Evolutionary conservation across 164 flowering plant species (phyloP), one percentile per base, ranked within the genome.

Genomic region (Aristolochia contorta): DNA sequence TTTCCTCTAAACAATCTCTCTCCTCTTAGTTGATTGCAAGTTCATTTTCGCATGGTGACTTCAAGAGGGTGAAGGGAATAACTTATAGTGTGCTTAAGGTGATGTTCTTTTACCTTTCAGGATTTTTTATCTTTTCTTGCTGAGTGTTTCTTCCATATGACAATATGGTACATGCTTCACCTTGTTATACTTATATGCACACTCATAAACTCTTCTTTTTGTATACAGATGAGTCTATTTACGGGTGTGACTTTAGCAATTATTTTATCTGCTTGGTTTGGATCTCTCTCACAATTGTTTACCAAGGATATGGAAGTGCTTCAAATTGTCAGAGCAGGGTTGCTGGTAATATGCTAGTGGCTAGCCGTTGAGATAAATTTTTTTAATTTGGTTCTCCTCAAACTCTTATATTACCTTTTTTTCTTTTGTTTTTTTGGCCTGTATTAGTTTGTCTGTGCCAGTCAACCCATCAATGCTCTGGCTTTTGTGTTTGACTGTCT

Each of bases 401-500:
- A 2, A 43, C 27, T 20, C 43, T 45, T 57, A 33, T 21, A 3
- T 69, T 19, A 60, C 51, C 53, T 3, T 24, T 58, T 49, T 16
- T 18, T 60, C 32, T 60, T 33, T 7, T 48, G n/a, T n/a, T n/a
- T n/a, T n/a, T n/a, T n/a, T n/a, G n/a, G 24, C 54, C 63, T 70
- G 15, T 70, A 48, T 47, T 83, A 93, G 99, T 90, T 90, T 79
- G 89, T 91, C 25, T 67, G 96, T 75, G 93, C 87, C 58, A 84
- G 82, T 72, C 99, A 88, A 70, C 99, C 99, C 12, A 51, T 94
- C 41, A 94, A 80, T 73, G 84, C 97, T 47, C 70, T 88, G 25
- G 97, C 99, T 58, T 91, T 82, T 70, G 78, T 91, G 63, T 84
- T 80, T 67, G 97, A 94, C 69, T 96, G 99, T 30, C 93, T 94